Base-by-base conservation (phyloP, 1,284 basidiomycete genomes). In the Apiotrichum mycotoxinovorans region DNA sequence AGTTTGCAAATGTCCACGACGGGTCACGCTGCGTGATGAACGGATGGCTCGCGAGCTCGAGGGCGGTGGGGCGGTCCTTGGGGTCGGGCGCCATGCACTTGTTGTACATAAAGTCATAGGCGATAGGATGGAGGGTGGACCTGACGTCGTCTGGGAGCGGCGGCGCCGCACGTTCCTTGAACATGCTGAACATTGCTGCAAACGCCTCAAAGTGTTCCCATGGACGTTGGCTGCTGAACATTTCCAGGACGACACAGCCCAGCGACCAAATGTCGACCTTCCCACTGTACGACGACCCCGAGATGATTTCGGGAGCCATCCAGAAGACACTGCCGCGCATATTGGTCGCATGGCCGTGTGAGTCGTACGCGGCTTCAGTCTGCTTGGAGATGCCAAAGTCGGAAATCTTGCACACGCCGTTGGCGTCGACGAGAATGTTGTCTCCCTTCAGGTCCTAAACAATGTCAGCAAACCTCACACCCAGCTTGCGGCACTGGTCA, bases 241-340 rank as follows among this genome's bases (percentile, higher is more conserved):
- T 98, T 78, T 98, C 95, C 63, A 98, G 81, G 4, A 96, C 89
- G 17, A 98, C 91, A 78, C 95, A 99, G 0, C 95, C 95, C 4
- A 98, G 83, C 72, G 89, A 92, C 96, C 95, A 98, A 64, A 98
- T 97, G 72, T 98, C 96, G 37, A 97, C 87, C 78, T 98, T 98
- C 67, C 88, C 91, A 66, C 89, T 92, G 75, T 98, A 98, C 35
- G 87, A 87, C 25, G 62, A 54, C 11, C 67, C 63, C 44, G 68
- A 68, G 61, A 89, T 84, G 58, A 98, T 91, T 79, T 99, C 95
- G 1, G 95, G 96, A 9, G 96, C 95, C 95, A 98, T 99, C 91
- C 96, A 99, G 76, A 97, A 98, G 47, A 98, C 88, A 18, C 91
- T 94, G 20, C 96, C 96, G 76, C 93, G 90, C 87, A 99, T 89